Evolutionary conservation across 2,329 filamentous ascomycete species (phyloP).

Genomic region (Aulographum hederae): DNA sequence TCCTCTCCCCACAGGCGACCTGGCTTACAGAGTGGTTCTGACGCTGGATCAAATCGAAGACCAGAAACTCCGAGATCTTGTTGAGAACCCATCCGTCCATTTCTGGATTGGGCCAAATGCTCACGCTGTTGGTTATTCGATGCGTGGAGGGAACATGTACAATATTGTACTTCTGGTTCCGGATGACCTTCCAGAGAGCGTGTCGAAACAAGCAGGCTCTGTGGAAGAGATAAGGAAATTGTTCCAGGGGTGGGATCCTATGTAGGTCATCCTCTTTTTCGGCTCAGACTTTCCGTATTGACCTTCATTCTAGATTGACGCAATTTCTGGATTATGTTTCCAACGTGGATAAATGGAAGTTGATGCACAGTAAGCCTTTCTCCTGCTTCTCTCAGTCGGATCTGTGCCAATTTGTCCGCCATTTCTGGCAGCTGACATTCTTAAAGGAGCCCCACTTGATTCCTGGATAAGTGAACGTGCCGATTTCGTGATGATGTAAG

Average conservation of each 20-base stretch:
- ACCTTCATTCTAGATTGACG: constrained; percentile 21
- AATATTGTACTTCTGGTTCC: constrained; percentile 34
- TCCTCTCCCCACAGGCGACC: constrained; percentile 30
- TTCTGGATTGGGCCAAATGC: constrained; percentile 34
- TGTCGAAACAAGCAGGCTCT: constrained; percentile 25
- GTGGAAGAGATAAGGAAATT: constrained; percentile 30
- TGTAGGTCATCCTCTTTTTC: no score
- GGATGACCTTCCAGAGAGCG: constrained; percentile 28
- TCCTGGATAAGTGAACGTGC: constrained; percentile 35
- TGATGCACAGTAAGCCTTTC: constrained; percentile 37
- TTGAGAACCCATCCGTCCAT: constrained; percentile 30
- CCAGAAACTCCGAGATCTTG: constrained; percentile 24
- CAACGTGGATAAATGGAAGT: constrained; percentile 48
- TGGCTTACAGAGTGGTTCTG: constrained; percentile 29
- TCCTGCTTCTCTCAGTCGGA: constrained; percentile 1
- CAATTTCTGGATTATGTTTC: constrained; percentile 32
- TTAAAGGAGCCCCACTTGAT: constrained; percentile 30
- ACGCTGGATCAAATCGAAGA: constrained; percentile 28
- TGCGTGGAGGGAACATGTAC: constrained; percentile 28
- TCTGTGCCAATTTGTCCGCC: background rate
- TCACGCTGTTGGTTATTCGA: constrained; percentile 34
- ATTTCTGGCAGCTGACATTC: no score
- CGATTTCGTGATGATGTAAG: constrained; percentile 28
- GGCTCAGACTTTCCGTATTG: no score
- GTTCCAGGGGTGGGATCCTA: background rate